These are phyloP conservation scores for Solanum chmielewskii DNA, from an alignment of 257 asterid genomes.

Conservation along the genomic window DNA sequence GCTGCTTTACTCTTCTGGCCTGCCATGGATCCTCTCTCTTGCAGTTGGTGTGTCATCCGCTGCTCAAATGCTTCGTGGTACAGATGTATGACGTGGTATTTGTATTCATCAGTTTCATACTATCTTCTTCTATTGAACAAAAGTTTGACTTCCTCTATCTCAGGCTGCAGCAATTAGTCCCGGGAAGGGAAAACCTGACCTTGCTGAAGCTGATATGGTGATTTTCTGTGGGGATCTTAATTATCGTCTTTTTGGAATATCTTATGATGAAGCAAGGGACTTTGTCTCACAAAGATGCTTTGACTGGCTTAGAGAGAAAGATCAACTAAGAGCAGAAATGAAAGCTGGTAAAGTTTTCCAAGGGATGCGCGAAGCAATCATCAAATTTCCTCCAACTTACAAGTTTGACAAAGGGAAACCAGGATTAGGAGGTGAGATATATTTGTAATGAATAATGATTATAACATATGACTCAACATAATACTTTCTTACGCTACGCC, in stretches of 20 bases:
- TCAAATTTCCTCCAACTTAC: slow-evolving; percentile 92
- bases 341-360: slow-evolving; percentile 87
- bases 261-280: slow-evolving; percentile 96
- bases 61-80: slow-evolving; percentile 67
- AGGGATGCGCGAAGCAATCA: slow-evolving; percentile 95
- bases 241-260: slow-evolving; percentile 90
- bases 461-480: neutral
- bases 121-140: neutral
- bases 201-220: slow-evolving; percentile 89
- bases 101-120: neutral
- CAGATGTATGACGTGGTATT: slow-evolving; percentile 38
- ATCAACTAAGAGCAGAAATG: slow-evolving; percentile 87
- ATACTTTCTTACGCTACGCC: neutral
- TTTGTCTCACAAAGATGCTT: slow-evolving; percentile 97
- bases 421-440: slow-evolving; percentile 74
- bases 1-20: slow-evolving; percentile 69
- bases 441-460: neutral
- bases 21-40: slow-evolving; percentile 62
- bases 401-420: slow-evolving; percentile 88
- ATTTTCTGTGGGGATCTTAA: slow-evolving; percentile 82
- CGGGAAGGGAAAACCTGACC: slow-evolving; percentile 74
- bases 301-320: slow-evolving; percentile 97
- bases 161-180: slow-evolving; percentile 39
- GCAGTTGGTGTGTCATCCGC: slow-evolving; percentile 93
- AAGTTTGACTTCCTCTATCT: neutral